Base-by-base conservation (phyloP, 768 basidiomycete genomes). In the Trametes gibbosa region DNA sequence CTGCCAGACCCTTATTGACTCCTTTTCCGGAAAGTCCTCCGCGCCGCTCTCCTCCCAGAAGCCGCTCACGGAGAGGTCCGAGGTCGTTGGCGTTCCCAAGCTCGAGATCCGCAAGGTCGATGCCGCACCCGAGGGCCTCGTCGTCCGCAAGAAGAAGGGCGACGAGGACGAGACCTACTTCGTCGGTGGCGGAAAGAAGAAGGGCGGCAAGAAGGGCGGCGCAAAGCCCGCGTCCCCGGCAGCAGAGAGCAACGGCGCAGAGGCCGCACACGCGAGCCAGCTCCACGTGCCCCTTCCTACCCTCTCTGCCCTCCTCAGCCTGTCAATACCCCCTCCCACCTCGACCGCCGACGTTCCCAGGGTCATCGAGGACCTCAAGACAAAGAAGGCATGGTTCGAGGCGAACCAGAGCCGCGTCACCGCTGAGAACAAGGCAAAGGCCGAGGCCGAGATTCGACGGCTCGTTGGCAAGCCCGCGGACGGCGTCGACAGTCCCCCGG, bases 341-440 rank as follows among this genome's bases (percentile, higher is more conserved):
- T 87, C 87, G 12, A 72, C 80, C 41, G 76, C 80, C 5, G 95
- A 99, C 63, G 81, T 95, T 34, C 81, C 86, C 53, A 89, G 92
- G 53, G 84, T 93, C 47, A 79, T 98, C 56, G 90, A 92, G 68
- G 92, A 97, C 71, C 80, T 99, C 58, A 89, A 89, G 73, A 91
- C 84, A 50, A 99, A 98, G 82, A 95, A 95, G 77, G 80, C 86
- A 23, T 98, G 95, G 94, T 97, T 85, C 68, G 86, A 89, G 71
- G 95, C 91, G 32, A 98, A 98, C 75, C 94, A 95, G 73, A 83
- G 82, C 25, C 84, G 84, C 23, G 83, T 82, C 62, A 93, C 92
- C 2, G 81, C 83, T 5, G 90, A 91, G 68, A 90, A 91, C 65
- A 76, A 94, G 50, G 83, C 85, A 39, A 89, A 89, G 74, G 92